A percentile compares a stretch with the other conserved stretches of the same genome.
phyloP scores from a whole-genome alignment of 2,329 filamentous ascomycete genomes.

The Cordyceps farinosa region DNA sequence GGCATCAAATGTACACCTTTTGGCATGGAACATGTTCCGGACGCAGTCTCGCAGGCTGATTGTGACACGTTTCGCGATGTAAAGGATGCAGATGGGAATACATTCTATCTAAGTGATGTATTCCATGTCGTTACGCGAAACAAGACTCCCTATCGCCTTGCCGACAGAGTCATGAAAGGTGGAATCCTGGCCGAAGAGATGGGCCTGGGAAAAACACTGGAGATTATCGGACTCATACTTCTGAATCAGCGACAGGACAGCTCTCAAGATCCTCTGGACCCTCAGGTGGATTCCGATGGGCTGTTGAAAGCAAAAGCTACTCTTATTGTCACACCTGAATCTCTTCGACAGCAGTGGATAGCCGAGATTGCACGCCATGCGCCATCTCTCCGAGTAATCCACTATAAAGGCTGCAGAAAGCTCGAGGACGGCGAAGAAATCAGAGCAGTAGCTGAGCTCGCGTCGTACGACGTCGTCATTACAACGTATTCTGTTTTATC shows the following conservation, averaged over 20 bases:
- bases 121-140: slow-evolving; percentile 57
- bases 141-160: slow-evolving; percentile 39
- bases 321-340: slow-evolving; percentile 57
- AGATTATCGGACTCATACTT: slow-evolving; percentile 67
- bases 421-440: slow-evolving; percentile 34
- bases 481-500: slow-evolving; percentile 70
- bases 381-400: slow-evolving; percentile 51
- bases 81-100: slow-evolving; percentile 31
- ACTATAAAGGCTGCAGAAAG: slow-evolving; percentile 51
- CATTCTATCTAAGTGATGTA: slow-evolving; percentile 58
- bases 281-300: neutral
- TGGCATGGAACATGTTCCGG: neutral
- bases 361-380: slow-evolving; percentile 57
- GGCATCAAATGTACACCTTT: slow-evolving; percentile 47
- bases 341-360: slow-evolving; percentile 59
- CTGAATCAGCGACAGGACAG: slow-evolving; percentile 49
- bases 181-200: slow-evolving; percentile 78
- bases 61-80: slow-evolving; percentile 32
- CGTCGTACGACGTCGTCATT: slow-evolving; percentile 55
- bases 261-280: slow-evolving; percentile 10
- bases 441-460: slow-evolving; percentile 43
- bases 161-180: slow-evolving; percentile 44
- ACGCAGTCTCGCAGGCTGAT: slow-evolving; percentile 17
- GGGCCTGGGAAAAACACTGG: slow-evolving; percentile 78
- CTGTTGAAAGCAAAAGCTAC: slow-evolving; percentile 53